phyloP scores from a whole-genome alignment of 768 basidiomycete species.

The Trametes cubensis region DNA sequence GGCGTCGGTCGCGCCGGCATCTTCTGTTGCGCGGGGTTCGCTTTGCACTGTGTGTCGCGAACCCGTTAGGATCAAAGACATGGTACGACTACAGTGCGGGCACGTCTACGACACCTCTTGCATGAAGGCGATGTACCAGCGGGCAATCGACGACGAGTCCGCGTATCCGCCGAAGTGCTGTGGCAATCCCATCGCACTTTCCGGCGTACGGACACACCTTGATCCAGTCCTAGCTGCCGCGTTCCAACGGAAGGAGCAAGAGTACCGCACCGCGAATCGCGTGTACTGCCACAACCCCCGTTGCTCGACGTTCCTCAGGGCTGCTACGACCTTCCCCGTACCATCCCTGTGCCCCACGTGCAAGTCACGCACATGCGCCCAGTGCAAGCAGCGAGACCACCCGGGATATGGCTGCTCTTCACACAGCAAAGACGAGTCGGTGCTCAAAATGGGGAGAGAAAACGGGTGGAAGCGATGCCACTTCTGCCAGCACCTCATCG shows the following conservation, averaged over 20 bases:
- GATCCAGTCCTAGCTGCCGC: not conserved
- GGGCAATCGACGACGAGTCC: slow-evolving; percentile 25
- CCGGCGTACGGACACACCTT: slow-evolving; percentile 10
- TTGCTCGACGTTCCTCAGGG: slow-evolving; percentile 29
- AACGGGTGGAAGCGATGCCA: slow-evolving; percentile 29
- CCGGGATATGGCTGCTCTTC: slow-evolving; percentile 8
- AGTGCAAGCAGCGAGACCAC: slow-evolving; percentile 2
- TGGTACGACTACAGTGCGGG: slow-evolving; percentile 16
- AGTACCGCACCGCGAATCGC: slow-evolving; percentile 25
- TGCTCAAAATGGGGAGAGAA: slow-evolving; percentile 19
- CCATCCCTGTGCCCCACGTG: not conserved
- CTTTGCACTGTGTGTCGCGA: not conserved
- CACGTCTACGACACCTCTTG: slow-evolving; percentile 26
- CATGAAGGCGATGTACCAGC: slow-evolving; percentile 24
- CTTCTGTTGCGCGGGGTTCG: not conserved
- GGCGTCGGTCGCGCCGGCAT: too few species aligned
- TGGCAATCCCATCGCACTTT: slow-evolving; percentile 9
- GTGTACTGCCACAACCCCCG: slow-evolving; percentile 24
- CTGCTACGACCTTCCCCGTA: not conserved
- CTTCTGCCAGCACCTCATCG: slow-evolving; percentile 27
- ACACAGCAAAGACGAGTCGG: slow-evolving; percentile 10
- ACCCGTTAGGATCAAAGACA: not conserved
- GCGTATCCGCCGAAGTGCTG: slow-evolving; percentile 29
- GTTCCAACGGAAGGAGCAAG: slow-evolving; percentile 21
- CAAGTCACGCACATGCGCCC: not conserved